Percentiles rank a stretch among this genome's conserved stretches.
phyloP scores from a whole-genome alignment of 495 filamentous ascomycete species.

The Aspergillus avenaceus region DNA sequence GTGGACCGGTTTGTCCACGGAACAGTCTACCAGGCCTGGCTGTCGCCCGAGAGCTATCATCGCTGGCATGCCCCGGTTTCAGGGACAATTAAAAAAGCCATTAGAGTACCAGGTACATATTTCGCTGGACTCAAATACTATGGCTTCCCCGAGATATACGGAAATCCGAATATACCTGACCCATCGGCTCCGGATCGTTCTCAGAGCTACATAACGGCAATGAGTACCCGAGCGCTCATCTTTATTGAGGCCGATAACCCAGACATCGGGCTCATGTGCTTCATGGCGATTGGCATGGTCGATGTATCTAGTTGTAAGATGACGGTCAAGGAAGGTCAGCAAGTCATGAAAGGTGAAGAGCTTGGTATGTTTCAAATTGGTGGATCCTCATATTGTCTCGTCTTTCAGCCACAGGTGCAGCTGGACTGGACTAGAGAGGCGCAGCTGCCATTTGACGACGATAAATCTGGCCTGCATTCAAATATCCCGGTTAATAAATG shows the following conservation, averaged over 20 bases:
- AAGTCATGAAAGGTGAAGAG: not conserved
- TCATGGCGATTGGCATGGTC: constrained; percentile 1
- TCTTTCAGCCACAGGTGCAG: not conserved
- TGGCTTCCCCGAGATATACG: constrained; percentile 19
- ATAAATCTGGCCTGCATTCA: not conserved
- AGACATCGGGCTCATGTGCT: not conserved
- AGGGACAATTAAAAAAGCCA: constrained; percentile 41
- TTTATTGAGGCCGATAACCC: constrained; percentile 3
- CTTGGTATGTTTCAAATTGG: constrained; percentile 6
- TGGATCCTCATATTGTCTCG: constrained; percentile 4
- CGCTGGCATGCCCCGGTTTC: constrained; percentile 56
- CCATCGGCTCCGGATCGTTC: constrained; percentile 30
- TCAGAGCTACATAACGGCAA: constrained; percentile 51
- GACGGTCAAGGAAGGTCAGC: not conserved
- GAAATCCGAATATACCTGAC: constrained; percentile 9
- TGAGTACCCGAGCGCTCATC: constrained; percentile 16
- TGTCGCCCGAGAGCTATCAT: constrained; percentile 52
- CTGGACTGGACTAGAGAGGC: not conserved
- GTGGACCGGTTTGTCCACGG: constrained; percentile 41
- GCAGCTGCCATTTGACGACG: not conserved
- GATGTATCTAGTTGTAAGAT: constrained; percentile 2
- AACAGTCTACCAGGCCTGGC: constrained; percentile 56
- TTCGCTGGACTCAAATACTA: constrained; percentile 51
- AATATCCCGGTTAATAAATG: constrained; percentile 1
- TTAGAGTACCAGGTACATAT: constrained; percentile 52